Percentiles rank a stretch among this genome's conserved stretches.
Conservation (phyloP, 2,329 filamentous ascomycete genomes). For the Tolypocladium inflatum region DNA sequence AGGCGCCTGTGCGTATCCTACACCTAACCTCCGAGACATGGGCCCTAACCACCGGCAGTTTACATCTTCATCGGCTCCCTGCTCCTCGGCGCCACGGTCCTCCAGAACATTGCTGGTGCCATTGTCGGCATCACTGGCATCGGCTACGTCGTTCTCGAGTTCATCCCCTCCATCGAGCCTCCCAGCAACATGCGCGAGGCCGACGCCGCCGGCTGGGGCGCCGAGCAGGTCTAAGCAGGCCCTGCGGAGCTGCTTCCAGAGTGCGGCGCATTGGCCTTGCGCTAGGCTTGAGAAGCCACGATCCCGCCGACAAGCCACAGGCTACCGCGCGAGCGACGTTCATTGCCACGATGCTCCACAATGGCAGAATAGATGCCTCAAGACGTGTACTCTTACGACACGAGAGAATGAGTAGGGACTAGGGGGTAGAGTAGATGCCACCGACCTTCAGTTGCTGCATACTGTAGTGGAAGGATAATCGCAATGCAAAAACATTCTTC, state of each 20-base stretch:
- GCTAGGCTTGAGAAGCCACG: neutral
- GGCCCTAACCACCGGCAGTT: slow-evolving; percentile 43
- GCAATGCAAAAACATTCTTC: neutral
- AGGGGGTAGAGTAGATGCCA: neutral
- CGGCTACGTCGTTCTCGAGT: slow-evolving; percentile 67
- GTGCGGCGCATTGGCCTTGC: neutral
- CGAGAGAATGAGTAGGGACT: neutral
- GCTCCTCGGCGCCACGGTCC: slow-evolving; percentile 57
- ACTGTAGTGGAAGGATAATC: neutral
- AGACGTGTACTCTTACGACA: neutral
- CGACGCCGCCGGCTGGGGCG: slow-evolving; percentile 61
- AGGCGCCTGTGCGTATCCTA: slow-evolving; percentile 68
- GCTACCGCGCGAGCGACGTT: neutral
- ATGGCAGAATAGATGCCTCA: neutral
- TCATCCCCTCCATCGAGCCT: slow-evolving; percentile 69
- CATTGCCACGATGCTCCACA: too few relatives aligned
- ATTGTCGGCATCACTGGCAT: slow-evolving; percentile 72
- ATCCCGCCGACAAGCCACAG: neutral
- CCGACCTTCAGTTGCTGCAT: neutral
- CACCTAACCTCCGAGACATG: neutral
- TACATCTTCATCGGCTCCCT: slow-evolving; percentile 93
- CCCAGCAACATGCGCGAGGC: slow-evolving; percentile 75
- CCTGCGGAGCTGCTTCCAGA: neutral
- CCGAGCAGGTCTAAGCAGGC: slow-evolving; percentile 57
- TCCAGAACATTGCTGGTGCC: slow-evolving; percentile 67